These are phyloP conservation scores for Mortierella sp. DNA, from an alignment of 371 early-diverging fungal species.

Conservation along the genomic window DNA sequence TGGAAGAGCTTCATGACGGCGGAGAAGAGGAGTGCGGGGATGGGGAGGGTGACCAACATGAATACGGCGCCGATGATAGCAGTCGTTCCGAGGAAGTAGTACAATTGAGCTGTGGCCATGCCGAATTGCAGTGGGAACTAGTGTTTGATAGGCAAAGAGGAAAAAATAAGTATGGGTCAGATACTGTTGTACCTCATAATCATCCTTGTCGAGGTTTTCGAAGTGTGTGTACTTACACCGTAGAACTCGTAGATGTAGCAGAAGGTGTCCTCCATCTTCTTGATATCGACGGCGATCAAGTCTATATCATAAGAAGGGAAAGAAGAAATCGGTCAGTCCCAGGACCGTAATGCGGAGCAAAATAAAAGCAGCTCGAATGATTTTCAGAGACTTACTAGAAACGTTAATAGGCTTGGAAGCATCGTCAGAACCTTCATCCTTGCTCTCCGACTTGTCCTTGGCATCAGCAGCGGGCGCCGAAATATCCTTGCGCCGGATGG, in stretches of 20 bases:
- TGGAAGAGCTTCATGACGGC: conserved; percentile 65
- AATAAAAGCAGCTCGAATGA: neutral
- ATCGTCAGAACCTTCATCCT: neutral
- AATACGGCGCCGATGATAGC: conserved; percentile 74
- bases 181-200: neutral
- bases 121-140: conserved; percentile 70
- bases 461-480: conserved; percentile 26
- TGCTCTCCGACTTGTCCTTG: conserved; percentile 24
- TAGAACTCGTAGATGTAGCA: conserved; percentile 3
- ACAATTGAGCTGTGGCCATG: conserved; percentile 71
- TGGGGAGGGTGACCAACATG: conserved; percentile 71
- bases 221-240: neutral
- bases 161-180: neutral
- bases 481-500: conserved; percentile 68
- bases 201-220: neutral
- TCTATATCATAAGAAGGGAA: conserved; percentile 21
- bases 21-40: conserved; percentile 66
- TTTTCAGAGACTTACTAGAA: conserved; percentile 30
- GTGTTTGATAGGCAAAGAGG: conserved; percentile 65
- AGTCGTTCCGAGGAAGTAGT: conserved; percentile 72
- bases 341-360: neutral
- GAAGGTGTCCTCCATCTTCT: conserved; percentile 59
- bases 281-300: conserved; percentile 69
- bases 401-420: conserved; percentile 60
- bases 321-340: neutral